A percentile compares a stretch with the other conserved stretches of the same genome.
These are phyloP conservation scores for Plasmodium cynomolgi DNA, from an alignment of 169 alveolate genomes.

Conservation along the genomic window DNA sequence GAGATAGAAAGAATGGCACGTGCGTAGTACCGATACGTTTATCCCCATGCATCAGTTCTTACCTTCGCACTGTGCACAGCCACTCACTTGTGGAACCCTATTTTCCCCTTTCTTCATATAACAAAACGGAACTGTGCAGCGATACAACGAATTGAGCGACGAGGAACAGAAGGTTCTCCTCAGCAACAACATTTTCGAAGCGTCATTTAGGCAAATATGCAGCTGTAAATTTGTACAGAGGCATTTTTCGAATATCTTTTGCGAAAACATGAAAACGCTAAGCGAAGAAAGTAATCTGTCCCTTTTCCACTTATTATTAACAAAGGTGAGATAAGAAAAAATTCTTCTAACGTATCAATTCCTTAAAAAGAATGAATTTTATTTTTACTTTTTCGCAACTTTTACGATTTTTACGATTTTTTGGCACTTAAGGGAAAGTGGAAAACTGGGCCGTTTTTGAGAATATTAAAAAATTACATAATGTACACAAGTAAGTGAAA, in stretches of 20 bases:
- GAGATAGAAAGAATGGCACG: not conserved
- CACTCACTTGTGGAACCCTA: not conserved
- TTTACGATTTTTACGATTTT: not conserved
- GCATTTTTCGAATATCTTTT: conserved; percentile 28
- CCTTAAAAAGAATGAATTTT: not conserved
- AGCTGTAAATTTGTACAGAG: conserved; percentile 28
- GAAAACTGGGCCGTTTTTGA: conserved; percentile 31
- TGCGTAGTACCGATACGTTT: not conserved
- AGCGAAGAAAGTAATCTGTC: conserved; percentile 8
- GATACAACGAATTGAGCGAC: conserved; percentile 24
- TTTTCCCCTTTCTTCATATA: not conserved
- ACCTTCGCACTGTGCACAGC: not conserved
- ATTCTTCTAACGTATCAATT: not conserved
- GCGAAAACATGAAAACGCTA: conserved; percentile 18
- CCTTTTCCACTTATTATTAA: conserved; percentile 12
- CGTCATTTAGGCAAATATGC: conserved; percentile 12
- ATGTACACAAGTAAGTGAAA: conserved; percentile 5
- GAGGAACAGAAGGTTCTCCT: conserved; percentile 46
- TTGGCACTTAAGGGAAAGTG: conserved; percentile 19
- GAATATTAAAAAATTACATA: conserved; percentile 25
- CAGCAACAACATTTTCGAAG: conserved; percentile 15
- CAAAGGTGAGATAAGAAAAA: conserved; percentile 9
- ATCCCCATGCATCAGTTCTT: not conserved
- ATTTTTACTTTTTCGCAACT: not conserved
- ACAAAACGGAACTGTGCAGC: conserved; percentile 16